These are phyloP conservation scores for Brassica balearica DNA, from an alignment of 441 rosid species.

Conservation along the genomic window DNA sequence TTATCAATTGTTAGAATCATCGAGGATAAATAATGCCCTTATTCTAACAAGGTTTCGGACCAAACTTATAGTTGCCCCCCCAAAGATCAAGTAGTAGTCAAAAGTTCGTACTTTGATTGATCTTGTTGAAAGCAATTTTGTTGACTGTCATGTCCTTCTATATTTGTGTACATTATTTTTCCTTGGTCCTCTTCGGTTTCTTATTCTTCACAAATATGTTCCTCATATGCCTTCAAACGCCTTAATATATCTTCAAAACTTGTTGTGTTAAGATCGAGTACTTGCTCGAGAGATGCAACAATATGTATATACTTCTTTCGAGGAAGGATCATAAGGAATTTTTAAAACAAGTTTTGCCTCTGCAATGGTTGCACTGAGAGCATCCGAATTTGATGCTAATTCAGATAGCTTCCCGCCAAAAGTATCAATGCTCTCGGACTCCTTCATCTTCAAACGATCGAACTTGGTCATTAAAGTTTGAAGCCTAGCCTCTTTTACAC, in stretches of 20 bases:
- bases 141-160: too few species aligned
- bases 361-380: too few species aligned
- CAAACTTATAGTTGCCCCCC: constrained; percentile 1
- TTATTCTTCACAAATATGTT: too few species aligned
- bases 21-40: background rate
- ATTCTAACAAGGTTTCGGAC: constrained; percentile 1
- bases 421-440: too few species aligned
- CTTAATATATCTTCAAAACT: background rate
- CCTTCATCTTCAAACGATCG: too few species aligned
- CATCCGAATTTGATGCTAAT: too few species aligned
- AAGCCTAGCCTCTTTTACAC: too few species aligned
- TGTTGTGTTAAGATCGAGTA: background rate
- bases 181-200: too few species aligned
- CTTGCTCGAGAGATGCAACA: background rate
- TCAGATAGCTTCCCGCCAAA: too few species aligned
- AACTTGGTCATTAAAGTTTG: too few species aligned
- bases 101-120: background rate
- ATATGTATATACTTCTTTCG: background rate
- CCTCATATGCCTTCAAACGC: background rate
- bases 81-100: background rate
- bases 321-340: background rate
- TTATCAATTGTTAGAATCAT: background rate
- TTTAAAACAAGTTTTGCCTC: background rate
- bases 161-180: too few species aligned
- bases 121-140: too few species aligned